Evolutionary conservation across 148 eudicot genomes (phyloP).

Genomic region (Fallopia convolvulus): DNA sequence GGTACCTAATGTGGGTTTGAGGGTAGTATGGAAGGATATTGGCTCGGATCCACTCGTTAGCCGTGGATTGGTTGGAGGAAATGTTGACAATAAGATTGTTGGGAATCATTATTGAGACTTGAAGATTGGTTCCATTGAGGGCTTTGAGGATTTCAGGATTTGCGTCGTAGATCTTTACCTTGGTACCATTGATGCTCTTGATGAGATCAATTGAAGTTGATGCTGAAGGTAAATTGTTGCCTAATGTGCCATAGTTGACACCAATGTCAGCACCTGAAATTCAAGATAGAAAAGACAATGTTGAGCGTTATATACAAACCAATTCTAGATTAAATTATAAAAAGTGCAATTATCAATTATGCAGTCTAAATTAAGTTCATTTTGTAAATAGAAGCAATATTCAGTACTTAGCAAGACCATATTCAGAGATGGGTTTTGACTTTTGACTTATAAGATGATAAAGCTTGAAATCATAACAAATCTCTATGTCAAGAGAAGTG

Average conservation of each 20-base stretch:
- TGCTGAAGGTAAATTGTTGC: constrained; percentile 61
- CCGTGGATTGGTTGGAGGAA: constrained; percentile 53
- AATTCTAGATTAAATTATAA: too few species aligned
- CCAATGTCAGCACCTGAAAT: not conserved
- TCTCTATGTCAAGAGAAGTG: not conserved
- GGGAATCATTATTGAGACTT: constrained; percentile 79
- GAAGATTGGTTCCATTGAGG: constrained; percentile 44
- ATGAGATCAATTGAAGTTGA: constrained; percentile 49
- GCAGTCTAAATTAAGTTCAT: too few species aligned
- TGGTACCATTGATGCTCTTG: constrained; percentile 48
- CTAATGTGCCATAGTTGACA: constrained; percentile 13
- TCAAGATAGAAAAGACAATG: not conserved
- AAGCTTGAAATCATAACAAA: too few species aligned
- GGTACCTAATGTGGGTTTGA: constrained; percentile 54
- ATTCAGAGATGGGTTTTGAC: too few species aligned
- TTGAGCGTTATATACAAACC: too few species aligned
- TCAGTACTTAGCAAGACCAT: not conserved
- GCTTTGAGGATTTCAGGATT: constrained; percentile 52
- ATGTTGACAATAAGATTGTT: constrained; percentile 59
- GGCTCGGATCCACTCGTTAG: constrained; percentile 58
- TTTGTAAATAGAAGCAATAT: too few species aligned
- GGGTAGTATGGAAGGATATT: constrained; percentile 61
- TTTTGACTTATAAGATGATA: too few species aligned
- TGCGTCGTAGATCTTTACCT: constrained; percentile 66
- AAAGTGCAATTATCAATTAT: too few species aligned